Evolutionary conservation across 2,329 filamentous ascomycete genomes (phyloP).

Genomic region (Helicocarpus griseus): DNA sequence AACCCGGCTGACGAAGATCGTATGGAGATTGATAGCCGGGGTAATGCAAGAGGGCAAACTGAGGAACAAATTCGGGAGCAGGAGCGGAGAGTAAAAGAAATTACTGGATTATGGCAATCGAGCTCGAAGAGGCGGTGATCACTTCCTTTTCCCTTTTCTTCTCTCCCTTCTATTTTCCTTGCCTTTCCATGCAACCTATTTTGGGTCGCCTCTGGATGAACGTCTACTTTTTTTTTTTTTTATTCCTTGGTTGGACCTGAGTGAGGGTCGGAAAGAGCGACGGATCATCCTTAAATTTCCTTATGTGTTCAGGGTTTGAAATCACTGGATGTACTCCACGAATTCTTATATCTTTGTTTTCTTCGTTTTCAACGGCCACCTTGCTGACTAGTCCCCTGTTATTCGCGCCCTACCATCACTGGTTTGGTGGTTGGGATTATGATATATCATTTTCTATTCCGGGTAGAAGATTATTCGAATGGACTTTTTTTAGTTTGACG

Average conservation of each 20-base stretch:
- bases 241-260: background rate
- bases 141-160: background rate
- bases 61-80: conserved; percentile 53
- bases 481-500: background rate
- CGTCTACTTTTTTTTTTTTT: background rate
- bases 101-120: conserved; percentile 46
- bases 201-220: background rate
- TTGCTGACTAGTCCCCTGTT: too few species aligned
- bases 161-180: background rate
- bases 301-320: background rate
- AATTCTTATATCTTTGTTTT: background rate
- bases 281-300: background rate
- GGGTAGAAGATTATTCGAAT: background rate
- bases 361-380: too few species aligned
- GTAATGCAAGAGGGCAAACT: conserved; percentile 52
- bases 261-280: background rate
- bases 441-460: background rate
- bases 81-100: conserved; percentile 50
- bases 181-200: background rate
- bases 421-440: background rate
- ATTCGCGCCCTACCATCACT: background rate
- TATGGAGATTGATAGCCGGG: conserved; percentile 50
- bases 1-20: conserved; percentile 34
- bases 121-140: conserved; percentile 15
- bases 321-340: background rate